Percentiles rank a stretch among this genome's conserved stretches.
These are phyloP conservation scores for Exophiala mesophila DNA, from an alignment of 2,329 filamentous ascomycete genomes.

Conservation along the genomic window DNA sequence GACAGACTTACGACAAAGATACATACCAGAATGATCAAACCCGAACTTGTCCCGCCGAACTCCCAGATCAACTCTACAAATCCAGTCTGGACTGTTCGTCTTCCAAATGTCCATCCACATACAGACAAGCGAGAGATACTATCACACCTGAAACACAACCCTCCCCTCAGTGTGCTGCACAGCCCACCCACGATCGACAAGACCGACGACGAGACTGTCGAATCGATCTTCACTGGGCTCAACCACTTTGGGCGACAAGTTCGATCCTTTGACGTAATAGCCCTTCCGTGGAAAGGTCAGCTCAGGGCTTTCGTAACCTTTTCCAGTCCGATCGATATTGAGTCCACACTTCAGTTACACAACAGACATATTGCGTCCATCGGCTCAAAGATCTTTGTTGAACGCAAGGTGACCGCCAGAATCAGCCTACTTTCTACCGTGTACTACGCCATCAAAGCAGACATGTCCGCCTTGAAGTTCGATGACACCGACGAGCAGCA, in stretches of 20 bases:
- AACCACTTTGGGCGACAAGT: conserved; percentile 1
- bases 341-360: background rate
- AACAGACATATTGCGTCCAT: conserved; percentile 1
- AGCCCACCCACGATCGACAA: conserved; percentile 2
- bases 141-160: conserved; percentile 2
- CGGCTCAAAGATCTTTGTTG: conserved; percentile 10
- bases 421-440: conserved; percentile 6
- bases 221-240: conserved; percentile 3
- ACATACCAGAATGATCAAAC: conserved; percentile 1
- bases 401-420: conserved; percentile 4
- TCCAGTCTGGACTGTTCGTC: conserved; percentile 8
- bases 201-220: background rate
- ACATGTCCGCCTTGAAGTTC: background rate
- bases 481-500: no score
- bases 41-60: conserved; percentile 2
- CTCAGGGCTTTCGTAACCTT: conserved; percentile 6
- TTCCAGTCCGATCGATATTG: background rate
- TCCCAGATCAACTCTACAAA: background rate
- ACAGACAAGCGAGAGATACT: conserved; percentile 1
- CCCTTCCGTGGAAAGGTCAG: conserved; percentile 1
- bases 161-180: conserved; percentile 2
- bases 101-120: conserved; percentile 8
- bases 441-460: conserved; percentile 1
- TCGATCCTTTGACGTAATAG: conserved; percentile 1
- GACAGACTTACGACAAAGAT: background rate